A percentile compares a stretch with the other conserved stretches of the same genome.
phyloP scores from a whole-genome alignment of 805 yeast species.

The Suhomyces xylopsoci region DNA sequence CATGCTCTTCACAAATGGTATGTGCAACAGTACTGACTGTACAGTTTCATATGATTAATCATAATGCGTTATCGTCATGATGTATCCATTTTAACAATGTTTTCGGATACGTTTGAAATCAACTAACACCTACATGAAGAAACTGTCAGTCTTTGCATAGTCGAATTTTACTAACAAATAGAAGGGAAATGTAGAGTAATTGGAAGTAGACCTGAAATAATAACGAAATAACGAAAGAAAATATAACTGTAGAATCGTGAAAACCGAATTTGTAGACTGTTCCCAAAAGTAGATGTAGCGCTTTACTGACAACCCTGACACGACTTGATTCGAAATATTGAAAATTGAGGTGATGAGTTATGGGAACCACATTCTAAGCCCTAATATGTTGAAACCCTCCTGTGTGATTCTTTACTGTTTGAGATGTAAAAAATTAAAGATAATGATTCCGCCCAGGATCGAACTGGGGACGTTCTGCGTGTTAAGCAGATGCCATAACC shows the following conservation, averaged over 20 bases:
- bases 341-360: too few relatives aligned
- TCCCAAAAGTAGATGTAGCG: too few relatives aligned
- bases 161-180: not conserved
- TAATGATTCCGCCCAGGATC: conserved; percentile 99
- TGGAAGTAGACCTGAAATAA: too few relatives aligned
- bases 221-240: too few relatives aligned
- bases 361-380: too few relatives aligned
- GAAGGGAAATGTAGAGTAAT: not conserved
- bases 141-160: not conserved
- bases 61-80: conserved; percentile 51
- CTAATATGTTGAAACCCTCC: too few relatives aligned
- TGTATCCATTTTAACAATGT: conserved; percentile 32
- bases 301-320: too few relatives aligned
- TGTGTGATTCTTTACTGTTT: too few relatives aligned
- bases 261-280: too few relatives aligned
- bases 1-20: not conserved
- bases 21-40: not conserved
- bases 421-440: not conserved
- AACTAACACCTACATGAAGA: conserved; percentile 45
- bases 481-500: conserved; percentile 99
- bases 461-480: conserved; percentile 99
- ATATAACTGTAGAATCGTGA: too few relatives aligned
- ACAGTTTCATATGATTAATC: conserved; percentile 22
- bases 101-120: conserved; percentile 40
- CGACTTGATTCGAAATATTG: too few relatives aligned